Conservation (phyloP, 1,139 yeast species). For the Taphrina confusa region DNA sequence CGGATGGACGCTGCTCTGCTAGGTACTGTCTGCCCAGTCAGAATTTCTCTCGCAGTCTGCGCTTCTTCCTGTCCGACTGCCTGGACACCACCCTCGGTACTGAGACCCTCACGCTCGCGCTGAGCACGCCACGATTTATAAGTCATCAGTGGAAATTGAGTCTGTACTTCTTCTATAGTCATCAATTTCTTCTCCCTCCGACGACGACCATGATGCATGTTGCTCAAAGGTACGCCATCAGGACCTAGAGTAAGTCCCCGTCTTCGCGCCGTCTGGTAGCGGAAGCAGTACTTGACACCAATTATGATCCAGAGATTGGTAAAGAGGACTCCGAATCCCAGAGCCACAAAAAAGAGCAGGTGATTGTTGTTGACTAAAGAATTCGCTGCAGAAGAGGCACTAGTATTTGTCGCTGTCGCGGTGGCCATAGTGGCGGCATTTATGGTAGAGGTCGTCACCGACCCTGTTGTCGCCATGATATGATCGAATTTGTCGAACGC, state of each 20-base stretch:
- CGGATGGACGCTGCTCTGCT: conserved; percentile 23
- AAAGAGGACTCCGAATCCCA: conserved; percentile 49
- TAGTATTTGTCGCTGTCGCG: conserved; percentile 14
- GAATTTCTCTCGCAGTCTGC: conserved; percentile 21
- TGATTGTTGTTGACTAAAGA: conserved; percentile 34
- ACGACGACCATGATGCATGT: conserved; percentile 39
- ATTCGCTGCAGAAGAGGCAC: conserved; percentile 34
- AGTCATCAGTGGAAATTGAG: conserved; percentile 63
- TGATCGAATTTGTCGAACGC: no score
- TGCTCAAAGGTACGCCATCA: conserved; percentile 31
- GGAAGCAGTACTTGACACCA: conserved; percentile 47
- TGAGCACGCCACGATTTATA: conserved; percentile 48
- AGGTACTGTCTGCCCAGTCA: background rate
- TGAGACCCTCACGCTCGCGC: conserved; percentile 38
- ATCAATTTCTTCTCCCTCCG: conserved; percentile 48
- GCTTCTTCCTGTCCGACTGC: conserved; percentile 28
- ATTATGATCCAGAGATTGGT: conserved; percentile 47
- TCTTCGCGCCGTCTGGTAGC: conserved; percentile 39
- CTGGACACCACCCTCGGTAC: conserved; percentile 39
- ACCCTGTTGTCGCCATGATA: background rate
- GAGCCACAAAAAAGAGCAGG: conserved; percentile 48
- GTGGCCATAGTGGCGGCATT: background rate
- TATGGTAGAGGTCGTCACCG: conserved; percentile 3
- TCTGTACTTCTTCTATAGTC: conserved; percentile 62
- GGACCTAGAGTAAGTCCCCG: conserved; percentile 29